Evolutionary conservation across 805 yeast genomes (phyloP).

Genomic region (Kodamaea kaohsiungensis): DNA sequence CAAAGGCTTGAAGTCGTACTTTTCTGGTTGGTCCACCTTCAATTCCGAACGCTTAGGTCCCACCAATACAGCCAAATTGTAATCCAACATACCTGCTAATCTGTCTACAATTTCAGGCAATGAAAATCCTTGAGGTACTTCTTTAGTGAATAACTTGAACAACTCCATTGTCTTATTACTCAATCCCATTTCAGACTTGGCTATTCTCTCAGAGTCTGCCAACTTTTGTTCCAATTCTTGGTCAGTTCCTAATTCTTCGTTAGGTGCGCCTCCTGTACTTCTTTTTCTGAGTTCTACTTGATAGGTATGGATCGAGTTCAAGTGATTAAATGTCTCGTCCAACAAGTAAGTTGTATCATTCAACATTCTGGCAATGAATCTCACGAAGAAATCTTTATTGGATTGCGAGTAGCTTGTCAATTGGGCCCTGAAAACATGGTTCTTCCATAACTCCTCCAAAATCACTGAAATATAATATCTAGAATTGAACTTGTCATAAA

Average conservation of each 20-base stretch:
- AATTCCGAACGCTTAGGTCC: constrained; percentile 93
- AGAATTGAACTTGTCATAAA: constrained; percentile 92
- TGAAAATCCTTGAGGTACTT: constrained; percentile 83
- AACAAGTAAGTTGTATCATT: constrained; percentile 90
- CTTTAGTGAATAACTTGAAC: constrained; percentile 78
- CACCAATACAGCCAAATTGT: constrained; percentile 86
- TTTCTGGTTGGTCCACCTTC: constrained; percentile 80
- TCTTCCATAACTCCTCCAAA: constrained; percentile 80
- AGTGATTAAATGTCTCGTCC: constrained; percentile 84
- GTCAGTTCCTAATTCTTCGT: constrained; percentile 50
- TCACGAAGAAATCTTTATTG: constrained; percentile 80
- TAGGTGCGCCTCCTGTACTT: constrained; percentile 28
- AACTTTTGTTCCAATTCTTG: constrained; percentile 63
- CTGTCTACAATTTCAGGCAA: constrained; percentile 91
- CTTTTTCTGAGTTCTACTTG: constrained; percentile 65
- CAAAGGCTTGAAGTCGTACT: constrained; percentile 81
- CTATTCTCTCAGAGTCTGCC: constrained; percentile 67
- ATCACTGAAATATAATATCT: constrained; percentile 85
- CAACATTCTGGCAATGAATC: constrained; percentile 91
- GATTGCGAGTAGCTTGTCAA: constrained; percentile 64
- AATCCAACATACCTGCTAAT: constrained; percentile 93
- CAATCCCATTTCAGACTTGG: constrained; percentile 78
- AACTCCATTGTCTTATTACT: constrained; percentile 80
- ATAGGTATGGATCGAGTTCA: constrained; percentile 72
- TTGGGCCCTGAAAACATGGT: constrained; percentile 65